Evolutionary conservation across 768 basidiomycete species (phyloP).

Genomic region (Pisolithus sp.): DNA sequence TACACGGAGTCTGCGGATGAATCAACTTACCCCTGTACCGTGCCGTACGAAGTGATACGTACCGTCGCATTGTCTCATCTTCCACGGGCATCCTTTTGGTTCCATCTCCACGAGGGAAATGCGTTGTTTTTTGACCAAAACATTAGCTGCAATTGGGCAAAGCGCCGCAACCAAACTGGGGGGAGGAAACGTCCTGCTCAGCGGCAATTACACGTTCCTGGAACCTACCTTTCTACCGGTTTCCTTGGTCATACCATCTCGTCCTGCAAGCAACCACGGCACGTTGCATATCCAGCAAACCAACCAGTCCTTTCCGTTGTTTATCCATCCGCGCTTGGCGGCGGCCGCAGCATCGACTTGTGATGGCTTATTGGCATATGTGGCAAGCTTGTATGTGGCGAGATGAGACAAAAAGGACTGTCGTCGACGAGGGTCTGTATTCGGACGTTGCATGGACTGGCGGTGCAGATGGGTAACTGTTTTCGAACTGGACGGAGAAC

Average conservation of each 20-base stretch:
- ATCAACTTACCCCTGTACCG: not conserved
- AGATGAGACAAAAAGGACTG: conserved; percentile 70
- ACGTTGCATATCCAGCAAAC: conserved; percentile 65
- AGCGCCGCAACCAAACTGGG: not conserved
- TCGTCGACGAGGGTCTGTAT: conserved; percentile 72
- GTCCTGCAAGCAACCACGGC: conserved; percentile 69
- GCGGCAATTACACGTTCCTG: conserved; percentile 1
- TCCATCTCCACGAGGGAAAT: conserved; percentile 60
- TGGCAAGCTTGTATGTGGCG: conserved; percentile 69
- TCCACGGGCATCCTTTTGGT: conserved; percentile 83
- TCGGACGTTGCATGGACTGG: conserved; percentile 38
- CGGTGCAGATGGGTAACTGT: conserved; percentile 32
- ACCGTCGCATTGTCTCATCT: conserved; percentile 75
- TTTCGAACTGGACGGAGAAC: conserved; percentile 36
- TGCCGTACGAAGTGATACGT: conserved; percentile 16
- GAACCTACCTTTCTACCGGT: conserved; percentile 55
- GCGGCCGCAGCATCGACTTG: conserved; percentile 75
- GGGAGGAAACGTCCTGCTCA: conserved; percentile 5
- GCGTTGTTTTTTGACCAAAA: conserved; percentile 70
- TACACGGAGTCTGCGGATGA: conserved; percentile 53
- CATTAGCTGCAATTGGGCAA: conserved; percentile 41
- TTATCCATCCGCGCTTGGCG: conserved; percentile 77
- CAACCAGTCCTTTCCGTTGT: conserved; percentile 75
- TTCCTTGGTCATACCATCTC: conserved; percentile 65
- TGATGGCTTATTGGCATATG: conserved; percentile 72